Percentiles rank a stretch among this genome's conserved stretches.
Conservation (phyloP, 768 basidiomycete genomes). For the Daedalea quercina region DNA sequence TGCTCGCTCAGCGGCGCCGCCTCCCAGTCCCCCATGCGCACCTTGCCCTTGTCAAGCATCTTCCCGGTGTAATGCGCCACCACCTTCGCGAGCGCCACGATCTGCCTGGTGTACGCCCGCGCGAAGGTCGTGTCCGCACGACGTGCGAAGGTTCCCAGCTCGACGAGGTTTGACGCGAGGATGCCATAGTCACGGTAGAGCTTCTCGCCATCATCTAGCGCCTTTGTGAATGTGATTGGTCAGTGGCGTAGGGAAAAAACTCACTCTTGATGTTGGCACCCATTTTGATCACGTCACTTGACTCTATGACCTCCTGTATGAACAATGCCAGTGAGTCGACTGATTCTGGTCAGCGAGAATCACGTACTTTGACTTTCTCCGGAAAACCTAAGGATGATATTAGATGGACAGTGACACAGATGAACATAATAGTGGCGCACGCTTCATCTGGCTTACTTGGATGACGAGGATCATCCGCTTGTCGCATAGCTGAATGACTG, state of each 20-base stretch:
- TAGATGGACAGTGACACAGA: background rate
- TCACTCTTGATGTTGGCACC: slow-evolving; percentile 44
- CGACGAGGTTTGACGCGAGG: slow-evolving; percentile 34
- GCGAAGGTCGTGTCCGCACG: slow-evolving; percentile 32
- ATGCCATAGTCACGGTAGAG: slow-evolving; percentile 41
- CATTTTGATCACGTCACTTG: slow-evolving; percentile 31
- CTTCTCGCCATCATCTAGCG: slow-evolving; percentile 41
- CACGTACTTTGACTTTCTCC: slow-evolving; percentile 31
- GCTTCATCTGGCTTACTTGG: slow-evolving; percentile 41
- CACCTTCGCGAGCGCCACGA: slow-evolving; percentile 38
- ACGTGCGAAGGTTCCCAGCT: slow-evolving; percentile 37
- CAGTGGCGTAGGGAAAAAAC: slow-evolving; percentile 9
- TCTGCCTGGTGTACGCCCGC: slow-evolving; percentile 26
- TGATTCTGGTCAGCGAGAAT: no score
- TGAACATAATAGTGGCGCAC: slow-evolving; percentile 20
- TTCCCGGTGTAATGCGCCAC: slow-evolving; percentile 34
- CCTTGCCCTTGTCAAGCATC: slow-evolving; percentile 36
- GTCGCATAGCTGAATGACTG: slow-evolving; percentile 42
- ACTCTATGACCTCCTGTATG: slow-evolving; percentile 39
- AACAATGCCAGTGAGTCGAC: no score
- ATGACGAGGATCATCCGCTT: slow-evolving; percentile 36
- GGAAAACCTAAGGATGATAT: slow-evolving; percentile 33
- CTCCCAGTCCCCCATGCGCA: slow-evolving; percentile 44
- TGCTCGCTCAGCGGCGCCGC: slow-evolving; percentile 23
- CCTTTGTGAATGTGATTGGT: background rate